These are phyloP conservation scores for Russula sp. DNA, from an alignment of 768 basidiomycete species.

Conservation along the genomic window DNA sequence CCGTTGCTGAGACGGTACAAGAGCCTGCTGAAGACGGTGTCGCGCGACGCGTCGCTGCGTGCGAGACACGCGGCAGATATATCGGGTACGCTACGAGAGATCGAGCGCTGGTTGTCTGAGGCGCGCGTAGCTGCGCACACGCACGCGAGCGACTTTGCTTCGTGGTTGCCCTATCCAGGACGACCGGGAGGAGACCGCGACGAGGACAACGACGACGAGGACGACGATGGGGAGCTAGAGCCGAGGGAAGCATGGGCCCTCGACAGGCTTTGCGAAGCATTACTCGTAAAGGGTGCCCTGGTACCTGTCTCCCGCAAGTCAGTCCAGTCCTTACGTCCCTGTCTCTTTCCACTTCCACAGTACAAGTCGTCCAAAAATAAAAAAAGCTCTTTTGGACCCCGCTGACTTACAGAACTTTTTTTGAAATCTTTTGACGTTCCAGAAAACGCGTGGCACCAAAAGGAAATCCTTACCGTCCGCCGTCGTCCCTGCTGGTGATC, in stretches of 20 bases:
- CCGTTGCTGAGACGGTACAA: conserved; percentile 76
- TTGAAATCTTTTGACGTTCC: background rate
- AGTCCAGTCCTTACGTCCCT: conserved; percentile 19
- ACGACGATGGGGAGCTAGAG: conserved; percentile 34
- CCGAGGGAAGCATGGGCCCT: conserved; percentile 59
- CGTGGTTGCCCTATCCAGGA: conserved; percentile 34
- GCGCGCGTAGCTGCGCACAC: conserved; percentile 52
- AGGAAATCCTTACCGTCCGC: conserved; percentile 40
- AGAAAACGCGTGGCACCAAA: conserved; percentile 50
- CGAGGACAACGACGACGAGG: background rate
- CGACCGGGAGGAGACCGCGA: background rate
- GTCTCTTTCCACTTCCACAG: background rate
- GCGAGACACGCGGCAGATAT: conserved; percentile 45
- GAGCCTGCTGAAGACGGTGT: conserved; percentile 48
- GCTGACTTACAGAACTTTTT: background rate
- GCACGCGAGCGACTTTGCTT: conserved; percentile 31
- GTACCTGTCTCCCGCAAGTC: conserved; percentile 85
- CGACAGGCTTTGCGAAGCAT: conserved; percentile 54
- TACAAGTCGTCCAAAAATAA: background rate
- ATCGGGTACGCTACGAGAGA: conserved; percentile 43
- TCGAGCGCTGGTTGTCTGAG: conserved; percentile 78
- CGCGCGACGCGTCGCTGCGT: conserved; percentile 57
- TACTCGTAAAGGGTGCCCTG: conserved; percentile 65
- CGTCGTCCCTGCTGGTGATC: conserved; percentile 43
- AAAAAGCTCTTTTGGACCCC: background rate